Evolutionary conservation across 2,329 filamentous ascomycete genomes (phyloP).

Genomic region (Neonectria neomacrospora): DNA sequence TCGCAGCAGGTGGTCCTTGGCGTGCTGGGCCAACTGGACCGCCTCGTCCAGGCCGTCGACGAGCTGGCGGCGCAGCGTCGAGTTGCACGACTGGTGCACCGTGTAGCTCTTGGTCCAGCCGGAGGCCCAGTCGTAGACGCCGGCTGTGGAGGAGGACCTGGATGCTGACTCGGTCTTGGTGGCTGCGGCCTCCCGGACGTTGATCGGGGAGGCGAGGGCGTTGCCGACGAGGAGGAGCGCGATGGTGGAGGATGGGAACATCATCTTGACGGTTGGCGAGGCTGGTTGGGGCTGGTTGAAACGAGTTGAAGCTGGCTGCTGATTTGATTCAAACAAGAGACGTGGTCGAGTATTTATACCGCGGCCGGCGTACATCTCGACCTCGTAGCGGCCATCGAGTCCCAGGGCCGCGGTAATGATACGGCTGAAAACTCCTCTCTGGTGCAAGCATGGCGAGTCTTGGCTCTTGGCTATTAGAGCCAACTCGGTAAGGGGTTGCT

Average conservation of each 20-base stretch:
- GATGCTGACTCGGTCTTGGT: slow-evolving; percentile 33
- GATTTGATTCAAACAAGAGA: slow-evolving; percentile 21
- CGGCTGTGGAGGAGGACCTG: slow-evolving; percentile 33
- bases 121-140: slow-evolving; percentile 48
- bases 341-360: slow-evolving; percentile 37
- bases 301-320: slow-evolving; percentile 20
- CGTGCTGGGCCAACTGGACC: slow-evolving; percentile 67
- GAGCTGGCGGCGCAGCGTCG: slow-evolving; percentile 68
- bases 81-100: slow-evolving; percentile 75
- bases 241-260: slow-evolving; percentile 40
- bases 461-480: slow-evolving; percentile 15
- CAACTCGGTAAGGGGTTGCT: slow-evolving; percentile 25
- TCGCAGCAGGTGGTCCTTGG: slow-evolving; percentile 69
- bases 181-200: slow-evolving; percentile 38
- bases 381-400: slow-evolving; percentile 13
- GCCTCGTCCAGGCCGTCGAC: slow-evolving; percentile 67
- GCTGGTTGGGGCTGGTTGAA: slow-evolving; percentile 12
- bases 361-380: neutral
- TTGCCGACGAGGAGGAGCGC: slow-evolving; percentile 43
- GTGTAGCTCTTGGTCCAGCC: slow-evolving; percentile 52
- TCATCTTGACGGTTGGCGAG: slow-evolving; percentile 36
- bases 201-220: slow-evolving; percentile 45
- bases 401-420: slow-evolving; percentile 4
- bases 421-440: neutral
- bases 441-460: neutral